These are phyloP conservation scores for Venturia asperata DNA, from an alignment of 2,329 filamentous ascomycete species.

Conservation along the genomic window DNA sequence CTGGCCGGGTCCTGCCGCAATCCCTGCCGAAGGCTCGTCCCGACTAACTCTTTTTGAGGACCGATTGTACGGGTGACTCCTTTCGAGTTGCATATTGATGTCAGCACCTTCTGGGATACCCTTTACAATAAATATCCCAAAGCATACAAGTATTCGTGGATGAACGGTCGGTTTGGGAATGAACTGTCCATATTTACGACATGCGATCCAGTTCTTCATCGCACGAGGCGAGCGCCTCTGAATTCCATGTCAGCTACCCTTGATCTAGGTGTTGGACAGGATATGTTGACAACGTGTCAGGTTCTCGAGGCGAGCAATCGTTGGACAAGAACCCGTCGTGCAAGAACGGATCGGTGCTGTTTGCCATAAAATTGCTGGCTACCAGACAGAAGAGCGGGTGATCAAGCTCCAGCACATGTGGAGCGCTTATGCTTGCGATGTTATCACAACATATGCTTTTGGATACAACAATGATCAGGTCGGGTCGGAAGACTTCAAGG, in stretches of 20 bases:
- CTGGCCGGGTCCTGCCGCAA: neutral
- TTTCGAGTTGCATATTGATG: constrained; percentile 24
- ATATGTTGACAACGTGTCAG: neutral
- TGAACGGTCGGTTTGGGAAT: constrained; percentile 12
- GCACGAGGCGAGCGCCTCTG: constrained; percentile 2
- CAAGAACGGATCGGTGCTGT: constrained; percentile 19
- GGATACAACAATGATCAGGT: constrained; percentile 17
- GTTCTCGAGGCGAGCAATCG: constrained; percentile 17
- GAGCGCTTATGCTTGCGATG: constrained; percentile 17
- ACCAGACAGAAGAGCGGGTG: constrained; percentile 4
- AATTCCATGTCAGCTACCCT: constrained; percentile 12
- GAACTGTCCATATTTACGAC: constrained; percentile 17
- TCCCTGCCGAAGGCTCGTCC: neutral
- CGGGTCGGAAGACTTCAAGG: constrained; percentile 14
- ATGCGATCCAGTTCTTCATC: constrained; percentile 16
- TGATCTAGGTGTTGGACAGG: neutral
- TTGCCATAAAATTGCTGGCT: constrained; percentile 1
- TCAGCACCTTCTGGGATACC: constrained; percentile 23
- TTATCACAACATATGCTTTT: constrained; percentile 16
- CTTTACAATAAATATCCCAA: constrained; percentile 26
- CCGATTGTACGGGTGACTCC: constrained; percentile 26
- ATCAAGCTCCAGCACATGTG: constrained; percentile 14
- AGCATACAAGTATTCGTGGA: constrained; percentile 9
- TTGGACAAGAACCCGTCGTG: constrained; percentile 22
- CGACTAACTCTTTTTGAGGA: constrained; percentile 19